Evolutionary conservation across 1,284 basidiomycete species (phyloP).

Genomic region (Puccinia triticina): DNA sequence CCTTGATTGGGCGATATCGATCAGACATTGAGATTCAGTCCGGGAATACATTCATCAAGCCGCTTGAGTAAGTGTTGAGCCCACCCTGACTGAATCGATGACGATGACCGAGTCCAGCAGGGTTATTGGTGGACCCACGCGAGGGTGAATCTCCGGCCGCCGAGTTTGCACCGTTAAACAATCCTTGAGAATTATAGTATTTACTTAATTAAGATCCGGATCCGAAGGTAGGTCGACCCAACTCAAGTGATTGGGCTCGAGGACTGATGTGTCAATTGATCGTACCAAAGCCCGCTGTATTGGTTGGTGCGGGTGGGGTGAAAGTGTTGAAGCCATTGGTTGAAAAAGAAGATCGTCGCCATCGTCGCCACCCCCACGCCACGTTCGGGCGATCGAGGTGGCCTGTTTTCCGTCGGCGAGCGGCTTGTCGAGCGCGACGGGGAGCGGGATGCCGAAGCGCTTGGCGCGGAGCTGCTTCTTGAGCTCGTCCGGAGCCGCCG

Average conservation of each 20-base stretch:
- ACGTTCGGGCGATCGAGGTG: background rate
- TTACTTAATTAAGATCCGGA: constrained; percentile 36
- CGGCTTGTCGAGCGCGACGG: constrained; percentile 32
- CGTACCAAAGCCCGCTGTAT: constrained; percentile 2
- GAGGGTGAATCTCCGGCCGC: background rate
- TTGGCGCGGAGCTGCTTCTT: constrained; percentile 39
- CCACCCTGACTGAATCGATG: constrained; percentile 42
- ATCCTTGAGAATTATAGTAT: constrained; percentile 32
- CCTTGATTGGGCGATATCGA: background rate
- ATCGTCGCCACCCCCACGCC: no score
- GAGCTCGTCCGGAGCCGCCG: constrained; percentile 13
- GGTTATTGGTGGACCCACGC: background rate
- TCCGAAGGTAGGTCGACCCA: constrained; percentile 24
- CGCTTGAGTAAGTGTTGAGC: constrained; percentile 18
- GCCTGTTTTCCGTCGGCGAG: constrained; percentile 18
- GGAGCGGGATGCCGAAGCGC: constrained; percentile 26
- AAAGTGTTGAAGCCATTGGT: constrained; percentile 30
- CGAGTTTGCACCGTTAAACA: constrained; percentile 19
- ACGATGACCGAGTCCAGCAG: constrained; percentile 18
- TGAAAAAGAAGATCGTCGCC: no score
- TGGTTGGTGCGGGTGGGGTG: constrained; percentile 27
- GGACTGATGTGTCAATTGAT: constrained; percentile 34
- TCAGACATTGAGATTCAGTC: constrained; percentile 39
- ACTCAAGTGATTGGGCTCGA: constrained; percentile 48
- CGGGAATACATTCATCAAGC: constrained; percentile 36